Evolutionary conservation across 768 basidiomycete genomes (phyloP).

Genomic region (Rhodotorula kratochvilovae): DNA sequence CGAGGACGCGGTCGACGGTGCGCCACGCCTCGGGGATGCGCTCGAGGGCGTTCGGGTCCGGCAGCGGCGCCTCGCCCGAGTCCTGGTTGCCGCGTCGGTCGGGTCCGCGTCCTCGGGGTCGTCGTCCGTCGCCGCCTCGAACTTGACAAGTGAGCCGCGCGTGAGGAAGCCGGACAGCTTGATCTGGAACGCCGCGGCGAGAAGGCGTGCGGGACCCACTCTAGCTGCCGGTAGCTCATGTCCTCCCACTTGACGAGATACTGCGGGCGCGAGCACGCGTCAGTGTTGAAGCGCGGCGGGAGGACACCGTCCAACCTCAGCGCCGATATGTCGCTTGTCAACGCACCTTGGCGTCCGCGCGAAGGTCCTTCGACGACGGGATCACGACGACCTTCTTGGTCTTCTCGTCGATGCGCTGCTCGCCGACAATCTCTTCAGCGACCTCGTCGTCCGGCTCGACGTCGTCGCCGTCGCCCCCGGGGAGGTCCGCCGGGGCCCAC

Average conservation of each 20-base stretch:
- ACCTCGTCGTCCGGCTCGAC: conserved; percentile 14
- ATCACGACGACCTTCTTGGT: conserved; percentile 15
- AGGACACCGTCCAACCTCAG: neutral
- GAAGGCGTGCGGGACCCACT: conserved; percentile 42
- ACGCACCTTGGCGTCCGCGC: conserved; percentile 21
- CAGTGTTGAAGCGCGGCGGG: neutral
- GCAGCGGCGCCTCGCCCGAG: conserved; percentile 51
- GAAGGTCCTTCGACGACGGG: conserved; percentile 34
- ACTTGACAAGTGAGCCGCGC: conserved; percentile 34
- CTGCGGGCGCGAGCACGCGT: neutral
- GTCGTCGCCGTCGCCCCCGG: conserved; percentile 4
- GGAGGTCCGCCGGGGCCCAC: conserved; percentile 31
- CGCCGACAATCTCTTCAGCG: neutral
- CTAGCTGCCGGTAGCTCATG: conserved; percentile 34
- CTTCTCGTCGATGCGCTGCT: conserved; percentile 8
- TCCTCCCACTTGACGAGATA: conserved; percentile 44
- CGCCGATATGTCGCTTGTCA: no score
- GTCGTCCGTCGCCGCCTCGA: conserved; percentile 37
- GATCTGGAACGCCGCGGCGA: conserved; percentile 18
- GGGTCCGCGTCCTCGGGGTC: conserved; percentile 35
- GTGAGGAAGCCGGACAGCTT: conserved; percentile 39
- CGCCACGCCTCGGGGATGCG: conserved; percentile 69
- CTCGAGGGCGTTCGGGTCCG: conserved; percentile 61
- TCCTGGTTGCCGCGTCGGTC: conserved; percentile 5
- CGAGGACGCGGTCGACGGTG: conserved; percentile 85